Evolutionary conservation across 2,329 filamentous ascomycete species (phyloP), one percentile per base, ranked within the genome.

Genomic region (Monascus ruber): DNA sequence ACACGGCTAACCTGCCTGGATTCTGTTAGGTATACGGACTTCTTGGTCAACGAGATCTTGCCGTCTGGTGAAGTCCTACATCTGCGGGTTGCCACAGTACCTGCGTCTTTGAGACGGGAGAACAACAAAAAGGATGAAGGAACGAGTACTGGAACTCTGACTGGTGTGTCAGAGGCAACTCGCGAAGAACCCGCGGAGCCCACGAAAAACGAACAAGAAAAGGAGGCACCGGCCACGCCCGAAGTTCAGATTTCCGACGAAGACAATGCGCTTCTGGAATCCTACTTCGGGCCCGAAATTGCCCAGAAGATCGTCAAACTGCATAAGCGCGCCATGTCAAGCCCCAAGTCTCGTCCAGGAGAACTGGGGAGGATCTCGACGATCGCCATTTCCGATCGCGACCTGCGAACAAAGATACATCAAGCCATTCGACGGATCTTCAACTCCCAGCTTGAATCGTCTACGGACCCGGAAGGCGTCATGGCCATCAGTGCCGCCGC

Each of bases 41-140:
- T 95, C 53, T 70, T 91, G 50, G 88, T 95, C 51, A 88, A 94
- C 55, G 88, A 95, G 62, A 89, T 95, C 45, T 68, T 75, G 17
- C 78, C 80, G 26, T 76, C 82, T 53, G 87, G 87, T 10, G 64
- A 78, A 39, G 84, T 94, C 9, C 60, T 91, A 38, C 85, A 89
- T 59, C 68, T 95, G 36, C 70, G 62, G 41, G 73, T 69, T 38
- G 60, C 73, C 10, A 49, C 52, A 11, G 52, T 53, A 5, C 59
- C 61, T 34, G 27, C 37, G 26, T 34, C 41, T 6, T 35, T 49
- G 8, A 46, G 45, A 38, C 33, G 37, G 24, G 34, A 41, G 29
- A 34, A 9, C 9, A 36, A 31, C 24, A 34, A 33, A 17, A 38
- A 40, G 26, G 24, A 29, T 37, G 46, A 42, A 7, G 31, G 42